A percentile compares a stretch with the other conserved stretches of the same genome.
Conservation (phyloP, 2,329 filamentous ascomycete genomes). For the Stachybotrys elegans region DNA sequence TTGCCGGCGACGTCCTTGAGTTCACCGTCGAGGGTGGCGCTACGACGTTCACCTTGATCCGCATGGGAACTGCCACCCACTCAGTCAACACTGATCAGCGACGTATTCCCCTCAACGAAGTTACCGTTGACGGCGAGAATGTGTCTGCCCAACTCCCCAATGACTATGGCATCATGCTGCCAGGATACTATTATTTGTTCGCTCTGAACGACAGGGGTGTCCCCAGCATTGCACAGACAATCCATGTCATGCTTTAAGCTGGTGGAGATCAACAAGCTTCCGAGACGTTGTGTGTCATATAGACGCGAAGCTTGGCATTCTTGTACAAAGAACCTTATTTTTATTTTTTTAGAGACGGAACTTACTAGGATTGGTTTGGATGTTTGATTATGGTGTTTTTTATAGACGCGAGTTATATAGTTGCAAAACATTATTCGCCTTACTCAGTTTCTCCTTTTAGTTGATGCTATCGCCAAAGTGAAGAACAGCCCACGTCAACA, state of each 20-base stretch:
- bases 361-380: too few relatives aligned
- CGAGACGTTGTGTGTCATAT: too few relatives aligned
- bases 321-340: too few relatives aligned
- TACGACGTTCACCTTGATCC: conserved; percentile 35
- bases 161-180: conserved; percentile 44
- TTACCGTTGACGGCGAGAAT: conserved; percentile 14
- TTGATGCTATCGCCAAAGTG: too few relatives aligned
- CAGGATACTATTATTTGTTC: conserved; percentile 52
- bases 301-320: too few relatives aligned
- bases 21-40: conserved; percentile 17
- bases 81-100: conserved; percentile 55
- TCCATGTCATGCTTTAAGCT: conserved; percentile 21
- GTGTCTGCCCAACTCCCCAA: conserved; percentile 35
- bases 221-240: conserved; percentile 39
- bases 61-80: conserved; percentile 47
- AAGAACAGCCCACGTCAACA: too few relatives aligned
- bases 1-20: conserved; percentile 14
- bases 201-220: conserved; percentile 37
- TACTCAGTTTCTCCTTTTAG: too few relatives aligned
- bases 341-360: too few relatives aligned
- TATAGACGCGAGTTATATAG: too few relatives aligned
- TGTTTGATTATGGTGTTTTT: too few relatives aligned
- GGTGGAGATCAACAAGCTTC: too few relatives aligned
- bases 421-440: too few relatives aligned
- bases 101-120: conserved; percentile 37